phyloP scores from a whole-genome alignment of 2,329 filamentous ascomycete species.

The Nemania diffusa region DNA sequence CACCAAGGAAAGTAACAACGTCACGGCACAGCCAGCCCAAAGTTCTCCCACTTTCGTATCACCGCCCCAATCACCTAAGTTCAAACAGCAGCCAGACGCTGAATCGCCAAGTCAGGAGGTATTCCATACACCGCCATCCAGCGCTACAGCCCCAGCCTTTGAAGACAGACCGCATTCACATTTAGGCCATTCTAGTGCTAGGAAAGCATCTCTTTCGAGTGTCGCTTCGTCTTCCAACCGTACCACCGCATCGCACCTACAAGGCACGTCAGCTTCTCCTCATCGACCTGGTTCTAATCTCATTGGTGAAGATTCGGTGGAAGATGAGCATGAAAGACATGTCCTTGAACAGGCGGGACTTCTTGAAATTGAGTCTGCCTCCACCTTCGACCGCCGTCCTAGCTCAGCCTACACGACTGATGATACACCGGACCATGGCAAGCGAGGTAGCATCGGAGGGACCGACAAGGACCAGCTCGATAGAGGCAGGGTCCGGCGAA shows the following conservation, averaged over 20 bases:
- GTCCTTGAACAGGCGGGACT: constrained; percentile 75
- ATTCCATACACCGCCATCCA: constrained; percentile 61
- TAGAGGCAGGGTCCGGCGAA: constrained; percentile 79
- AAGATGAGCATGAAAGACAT: constrained; percentile 74
- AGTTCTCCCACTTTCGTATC: constrained; percentile 49
- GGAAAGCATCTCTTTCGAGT: constrained; percentile 59
- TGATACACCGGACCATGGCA: constrained; percentile 54
- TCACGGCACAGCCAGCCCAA: constrained; percentile 51
- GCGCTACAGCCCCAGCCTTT: constrained; percentile 52
- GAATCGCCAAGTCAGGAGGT: constrained; percentile 57
- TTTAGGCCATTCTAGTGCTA: constrained; percentile 50
- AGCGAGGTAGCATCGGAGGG: constrained; percentile 50
- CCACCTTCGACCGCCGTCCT: constrained; percentile 56
- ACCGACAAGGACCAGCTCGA: constrained; percentile 61
- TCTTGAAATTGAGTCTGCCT: constrained; percentile 59
- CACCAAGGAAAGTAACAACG: constrained; percentile 52
- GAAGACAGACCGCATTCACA: constrained; percentile 55
- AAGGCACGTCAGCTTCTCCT: constrained; percentile 47
- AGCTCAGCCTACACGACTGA: constrained; percentile 56
- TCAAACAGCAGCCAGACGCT: constrained; percentile 46
- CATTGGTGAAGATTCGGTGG: constrained; percentile 56
- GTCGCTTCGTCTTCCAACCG: constrained; percentile 53
- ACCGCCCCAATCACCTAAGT: constrained; percentile 50
- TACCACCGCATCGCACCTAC: constrained; percentile 48
- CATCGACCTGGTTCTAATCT: constrained; percentile 47